Evolutionary conservation across 352 stramenopile species (phyloP).

Genomic region (Plasmopara viticola): DNA sequence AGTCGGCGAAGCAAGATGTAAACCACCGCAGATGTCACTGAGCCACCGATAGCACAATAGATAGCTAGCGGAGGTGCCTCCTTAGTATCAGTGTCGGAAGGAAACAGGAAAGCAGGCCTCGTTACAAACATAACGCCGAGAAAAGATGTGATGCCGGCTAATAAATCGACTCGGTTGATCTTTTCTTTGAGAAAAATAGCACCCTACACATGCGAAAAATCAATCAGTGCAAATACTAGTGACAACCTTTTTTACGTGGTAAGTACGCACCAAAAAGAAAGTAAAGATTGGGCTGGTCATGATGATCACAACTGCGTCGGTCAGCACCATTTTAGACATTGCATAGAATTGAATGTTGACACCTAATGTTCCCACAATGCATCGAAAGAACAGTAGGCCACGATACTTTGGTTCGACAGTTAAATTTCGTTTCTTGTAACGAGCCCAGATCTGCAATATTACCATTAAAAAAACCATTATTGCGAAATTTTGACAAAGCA

Average conservation of each 20-base stretch:
- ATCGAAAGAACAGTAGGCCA: too few species aligned
- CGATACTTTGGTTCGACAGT: too few species aligned
- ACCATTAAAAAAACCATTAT: too few species aligned
- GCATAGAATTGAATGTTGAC: constrained; percentile 55
- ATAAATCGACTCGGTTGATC: too few species aligned
- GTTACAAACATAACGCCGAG: constrained; percentile 12
- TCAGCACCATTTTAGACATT: constrained; percentile 66
- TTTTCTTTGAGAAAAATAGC: too few species aligned
- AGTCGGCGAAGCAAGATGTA: constrained; percentile 36
- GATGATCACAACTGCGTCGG: constrained; percentile 56
- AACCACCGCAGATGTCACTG: constrained; percentile 27
- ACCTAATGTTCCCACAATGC: constrained; percentile 42
- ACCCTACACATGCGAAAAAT: too few species aligned
- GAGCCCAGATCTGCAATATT: too few species aligned
- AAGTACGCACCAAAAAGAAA: constrained; percentile 38
- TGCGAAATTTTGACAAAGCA: too few species aligned
- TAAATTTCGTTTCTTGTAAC: too few species aligned
- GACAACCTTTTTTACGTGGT: too few species aligned
- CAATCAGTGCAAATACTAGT: too few species aligned
- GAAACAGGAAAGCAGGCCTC: constrained; percentile 46
- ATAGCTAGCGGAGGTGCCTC: constrained; percentile 22
- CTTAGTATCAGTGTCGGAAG: constrained; percentile 10
- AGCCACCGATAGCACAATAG: constrained; percentile 27
- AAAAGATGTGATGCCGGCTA: too few species aligned
- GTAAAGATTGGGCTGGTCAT: constrained; percentile 42